These are phyloP conservation scores for Torulaspora globosa DNA, from an alignment of 1,139 yeast genomes.

Conservation along the genomic window DNA sequence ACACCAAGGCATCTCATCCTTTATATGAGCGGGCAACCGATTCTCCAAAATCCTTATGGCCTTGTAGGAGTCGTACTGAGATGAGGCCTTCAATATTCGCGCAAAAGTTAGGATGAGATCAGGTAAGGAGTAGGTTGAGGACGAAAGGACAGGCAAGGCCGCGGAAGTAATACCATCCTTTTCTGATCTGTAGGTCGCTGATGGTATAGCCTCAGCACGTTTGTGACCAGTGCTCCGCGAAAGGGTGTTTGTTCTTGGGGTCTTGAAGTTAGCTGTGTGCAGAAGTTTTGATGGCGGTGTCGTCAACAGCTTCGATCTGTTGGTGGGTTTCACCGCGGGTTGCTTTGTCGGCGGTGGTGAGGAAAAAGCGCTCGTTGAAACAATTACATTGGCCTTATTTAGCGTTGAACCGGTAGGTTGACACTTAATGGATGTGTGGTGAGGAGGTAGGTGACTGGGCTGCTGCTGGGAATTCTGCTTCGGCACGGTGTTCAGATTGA, in stretches of 20 bases:
- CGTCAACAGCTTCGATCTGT: conserved; percentile 22
- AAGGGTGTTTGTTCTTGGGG: conserved; percentile 21
- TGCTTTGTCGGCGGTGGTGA: conserved; percentile 22
- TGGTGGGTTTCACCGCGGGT: conserved; percentile 16
- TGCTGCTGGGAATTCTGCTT: conserved; percentile 34
- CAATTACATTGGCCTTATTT: conserved; percentile 22
- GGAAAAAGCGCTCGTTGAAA: conserved; percentile 16
- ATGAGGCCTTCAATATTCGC: conserved; percentile 58
- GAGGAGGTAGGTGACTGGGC: conserved; percentile 13
- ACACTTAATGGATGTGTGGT: conserved; percentile 12
- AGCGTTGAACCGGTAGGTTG: conserved; percentile 21
- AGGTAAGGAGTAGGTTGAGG: conserved; percentile 18
- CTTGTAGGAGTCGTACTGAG: conserved; percentile 70
- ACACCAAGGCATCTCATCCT: conserved; percentile 77
- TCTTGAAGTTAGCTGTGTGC: conserved; percentile 20
- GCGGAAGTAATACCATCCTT: conserved; percentile 21
- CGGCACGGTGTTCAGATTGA: conserved; percentile 38
- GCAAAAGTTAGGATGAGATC: conserved; percentile 59
- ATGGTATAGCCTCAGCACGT: conserved; percentile 3
- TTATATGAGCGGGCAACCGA: conserved; percentile 54
- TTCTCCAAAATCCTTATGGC: conserved; percentile 68
- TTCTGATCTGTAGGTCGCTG: conserved; percentile 7
- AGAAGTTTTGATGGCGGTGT: conserved; percentile 34
- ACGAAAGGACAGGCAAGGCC: conserved; percentile 42
- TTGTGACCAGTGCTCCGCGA: conserved; percentile 8